phyloP scores from a whole-genome alignment of 2,329 filamentous ascomycete genomes.

The Orbilia oligospora region DNA sequence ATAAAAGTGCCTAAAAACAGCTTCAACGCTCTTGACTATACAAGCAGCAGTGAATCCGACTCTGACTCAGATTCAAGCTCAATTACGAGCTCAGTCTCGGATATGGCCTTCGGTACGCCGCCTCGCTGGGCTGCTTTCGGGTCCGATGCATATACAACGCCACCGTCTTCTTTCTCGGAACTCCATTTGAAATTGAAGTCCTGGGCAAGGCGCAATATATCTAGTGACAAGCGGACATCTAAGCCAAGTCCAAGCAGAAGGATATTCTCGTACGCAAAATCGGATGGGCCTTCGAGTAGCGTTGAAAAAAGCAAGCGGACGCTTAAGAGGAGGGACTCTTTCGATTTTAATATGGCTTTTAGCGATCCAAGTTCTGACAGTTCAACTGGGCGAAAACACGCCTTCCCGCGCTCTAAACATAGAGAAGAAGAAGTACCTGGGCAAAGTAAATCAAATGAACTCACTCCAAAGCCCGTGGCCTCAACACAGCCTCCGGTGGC shows the following conservation, averaged over 20 bases:
- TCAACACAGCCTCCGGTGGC: background rate
- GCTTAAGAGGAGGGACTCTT: background rate
- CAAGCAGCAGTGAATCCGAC: background rate
- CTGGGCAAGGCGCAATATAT: background rate
- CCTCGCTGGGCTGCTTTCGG: background rate
- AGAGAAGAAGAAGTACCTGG: too few species aligned
- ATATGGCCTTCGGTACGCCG: constrained; percentile 1
- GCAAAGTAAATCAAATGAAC: background rate
- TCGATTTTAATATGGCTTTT: background rate
- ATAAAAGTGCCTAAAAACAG: background rate
- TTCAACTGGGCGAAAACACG: background rate
- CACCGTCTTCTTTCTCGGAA: background rate
- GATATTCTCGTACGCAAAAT: too few species aligned
- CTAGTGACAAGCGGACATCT: background rate
- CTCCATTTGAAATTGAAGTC: background rate
- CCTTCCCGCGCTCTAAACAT: too few species aligned
- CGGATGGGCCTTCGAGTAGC: background rate
- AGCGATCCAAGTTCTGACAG: background rate
- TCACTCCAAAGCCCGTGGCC: too few species aligned
- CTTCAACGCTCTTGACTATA: background rate
- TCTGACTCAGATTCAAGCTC: background rate
- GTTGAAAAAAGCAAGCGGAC: background rate
- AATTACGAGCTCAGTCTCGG: background rate
- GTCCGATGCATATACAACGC: background rate
- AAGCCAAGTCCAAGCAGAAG: too few species aligned